Evolutionary conservation across 305 asterid species (phyloP).

Genomic region (Ruellia speciosa): DNA sequence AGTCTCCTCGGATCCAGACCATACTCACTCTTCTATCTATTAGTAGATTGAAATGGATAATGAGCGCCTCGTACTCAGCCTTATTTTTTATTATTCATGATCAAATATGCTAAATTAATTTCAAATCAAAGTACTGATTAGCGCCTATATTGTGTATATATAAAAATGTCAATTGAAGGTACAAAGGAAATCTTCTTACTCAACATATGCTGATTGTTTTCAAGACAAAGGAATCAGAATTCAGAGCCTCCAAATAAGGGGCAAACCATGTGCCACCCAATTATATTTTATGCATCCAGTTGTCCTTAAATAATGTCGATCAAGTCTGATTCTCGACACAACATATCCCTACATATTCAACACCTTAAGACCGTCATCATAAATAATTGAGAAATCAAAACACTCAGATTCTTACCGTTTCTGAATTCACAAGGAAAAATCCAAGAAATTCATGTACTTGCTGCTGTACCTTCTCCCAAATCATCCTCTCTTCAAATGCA

Average conservation of each 20-base stretch:
- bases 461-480: neutral
- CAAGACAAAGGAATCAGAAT: neutral
- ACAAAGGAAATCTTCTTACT: neutral
- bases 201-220: neutral
- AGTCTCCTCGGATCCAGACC: too few species aligned
- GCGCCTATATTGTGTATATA: too few species aligned
- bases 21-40: too few species aligned
- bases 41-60: too few species aligned
- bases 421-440: neutral
- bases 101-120: too few species aligned
- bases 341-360: neutral
- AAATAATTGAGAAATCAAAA: too few species aligned
- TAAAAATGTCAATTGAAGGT: too few species aligned
- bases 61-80: too few species aligned
- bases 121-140: too few species aligned
- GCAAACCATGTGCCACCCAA: neutral
- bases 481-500: neutral
- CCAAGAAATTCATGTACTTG: neutral
- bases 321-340: neutral
- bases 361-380: neutral
- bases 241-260: neutral
- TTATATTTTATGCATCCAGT: neutral
- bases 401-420: neutral
- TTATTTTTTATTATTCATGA: too few species aligned
- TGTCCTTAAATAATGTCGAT: neutral